Base-by-base conservation (phyloP, 1,139 yeast genomes). In the Kurtzmaniella quercitrusa region DNA sequence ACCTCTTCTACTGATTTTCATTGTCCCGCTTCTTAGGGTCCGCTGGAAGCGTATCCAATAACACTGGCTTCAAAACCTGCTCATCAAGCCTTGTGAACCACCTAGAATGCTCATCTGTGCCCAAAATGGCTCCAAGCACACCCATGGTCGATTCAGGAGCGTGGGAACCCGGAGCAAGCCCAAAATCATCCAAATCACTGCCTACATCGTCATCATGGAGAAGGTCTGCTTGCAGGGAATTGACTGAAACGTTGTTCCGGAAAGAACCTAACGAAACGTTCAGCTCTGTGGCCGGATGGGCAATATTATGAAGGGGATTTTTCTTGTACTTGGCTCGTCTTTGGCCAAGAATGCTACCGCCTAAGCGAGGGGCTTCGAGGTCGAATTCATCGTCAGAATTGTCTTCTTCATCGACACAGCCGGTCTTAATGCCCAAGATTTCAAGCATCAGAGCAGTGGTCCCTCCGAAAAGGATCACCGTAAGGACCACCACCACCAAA, bases 391-490 rank as follows among this genome's bases (percentile, higher is more conserved):
- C 98, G 62, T 93, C 98, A 37, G 90, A 81, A 38, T 82, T 93
- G 37, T 62, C 60, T 40, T 71, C 71, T 44, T 88, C 96, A 55
- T 85, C 93, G 25, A 87, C 75, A 48, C 93, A 89, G 0, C 98
- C 98, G 1, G 95, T 86, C 52, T 86, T 85, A 52, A 94, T 94
- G 40, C 95, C 95, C 53, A 93, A 71, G 48, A 93, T 88, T 60
- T 94, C 98, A 49, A 94, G 77, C 98, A 94, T 94, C 40, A 96
- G 87, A 1, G 98, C 97, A 0, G 98, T 93, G 1, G 98, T 94
- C 40, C 99, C 98, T 44, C 99, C 99, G 64, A 94, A 94, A 34
- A 94, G 77, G 48, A 94, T 91, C 27, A 94, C 98, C 0, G 99
- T 93, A 39, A 94, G 72, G 27, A 94, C 98, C 15, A 94, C 99